Evolutionary conservation across 768 basidiomycete genomes (phyloP), one percentile per base, ranked within the genome.

Genomic region (Leccinum aurantiacum): DNA sequence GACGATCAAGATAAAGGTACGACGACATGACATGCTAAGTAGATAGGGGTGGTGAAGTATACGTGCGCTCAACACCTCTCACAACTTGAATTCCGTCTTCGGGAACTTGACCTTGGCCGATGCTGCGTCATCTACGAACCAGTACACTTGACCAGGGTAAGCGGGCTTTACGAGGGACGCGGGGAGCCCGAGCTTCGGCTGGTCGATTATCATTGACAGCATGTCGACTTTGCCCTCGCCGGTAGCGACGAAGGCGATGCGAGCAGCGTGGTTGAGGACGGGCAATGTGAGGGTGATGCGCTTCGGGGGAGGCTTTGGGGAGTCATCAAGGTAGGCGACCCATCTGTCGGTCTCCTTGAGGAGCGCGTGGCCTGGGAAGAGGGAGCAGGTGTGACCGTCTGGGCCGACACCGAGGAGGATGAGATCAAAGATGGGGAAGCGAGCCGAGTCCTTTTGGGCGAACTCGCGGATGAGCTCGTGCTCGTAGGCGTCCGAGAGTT

Each of bases 361-460:
- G 41, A 98, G 82, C 38, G 74, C 76, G 71, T 98, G 96, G n/a
- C 83, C 90, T 9, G 97, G 97, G 85, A 99, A 99, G 65, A 99
- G 87, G 7, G 92, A 95, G 62, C 90, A 94, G 46, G 96, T 98
- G 80, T 99, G 97, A n/a, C 96, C 96, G 72, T 98, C 97, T 6
- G 91, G 92, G 31, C 97, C 97, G 84, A 95, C 88, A 53, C 97
- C 97, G 54, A 99, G 88, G 48, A 99, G 85, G 77, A 98, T 90
- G 71, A 99, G 86, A 73, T 99, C 97, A 74, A 99, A 98, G 54
- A 97, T 81, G 63, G 97, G 97, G 83, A 98, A 98, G 61, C 95
- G 88, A 17, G 96, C 96, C 5, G 94, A 82, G 72, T 98, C 93
- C 71, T 88, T 91, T 71, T 89, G 87, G 0, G 95, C 97, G 70